Base-by-base conservation (phyloP, 768 basidiomycete genomes). In the Candolleomyces aberdarensis region DNA sequence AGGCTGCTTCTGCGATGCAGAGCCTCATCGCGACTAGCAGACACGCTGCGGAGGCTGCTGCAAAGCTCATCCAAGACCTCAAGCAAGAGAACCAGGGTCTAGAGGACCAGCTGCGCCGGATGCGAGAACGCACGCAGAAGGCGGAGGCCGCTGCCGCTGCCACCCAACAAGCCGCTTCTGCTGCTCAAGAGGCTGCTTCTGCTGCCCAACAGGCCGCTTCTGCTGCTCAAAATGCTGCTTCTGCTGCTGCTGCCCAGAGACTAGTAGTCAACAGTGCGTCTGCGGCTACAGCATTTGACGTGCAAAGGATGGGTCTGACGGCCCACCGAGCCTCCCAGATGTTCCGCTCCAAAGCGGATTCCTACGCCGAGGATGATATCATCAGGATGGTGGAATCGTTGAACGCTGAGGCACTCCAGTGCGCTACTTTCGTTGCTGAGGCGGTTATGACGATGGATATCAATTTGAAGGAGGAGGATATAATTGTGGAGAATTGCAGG, bases 351-450 rank as follows among this genome's bases (percentile, higher is more conserved):
- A 80, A 75, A 43, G 70, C 75, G 19, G 82, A 83, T 55, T 62
- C 64, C 0, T 71, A 79, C 59, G 78, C 83, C 0, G 79, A 76
- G 1, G 74, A 76, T 0, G 82, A 84, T 13, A 75, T 82, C 54
- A 66, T 75, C 19, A 62, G 57, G 36, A 69, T 67, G 63, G 68
- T 79, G 44, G 76, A 81, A 29, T 67, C 71, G 0, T 65, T 84
- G 60, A 84, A 84, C 62, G 67, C 71, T 26, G 83, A 84, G 65
- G 79, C 83, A 29, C 70, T 81, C 40, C 83, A 84, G 61, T 70
- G 72, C 17, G 68, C 78, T 3, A 80, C 81, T 22, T 74, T 77
- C 64, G 77, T 83, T 56, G 75, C 79, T 0, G 81, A 82, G 36
- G 46, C 26, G 50, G 41, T 65, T 17, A 56, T 60, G 51, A 19